Evolutionary conservation across 2,329 filamentous ascomycete genomes (phyloP).

Genomic region (Pseudofabraea citricarpa): DNA sequence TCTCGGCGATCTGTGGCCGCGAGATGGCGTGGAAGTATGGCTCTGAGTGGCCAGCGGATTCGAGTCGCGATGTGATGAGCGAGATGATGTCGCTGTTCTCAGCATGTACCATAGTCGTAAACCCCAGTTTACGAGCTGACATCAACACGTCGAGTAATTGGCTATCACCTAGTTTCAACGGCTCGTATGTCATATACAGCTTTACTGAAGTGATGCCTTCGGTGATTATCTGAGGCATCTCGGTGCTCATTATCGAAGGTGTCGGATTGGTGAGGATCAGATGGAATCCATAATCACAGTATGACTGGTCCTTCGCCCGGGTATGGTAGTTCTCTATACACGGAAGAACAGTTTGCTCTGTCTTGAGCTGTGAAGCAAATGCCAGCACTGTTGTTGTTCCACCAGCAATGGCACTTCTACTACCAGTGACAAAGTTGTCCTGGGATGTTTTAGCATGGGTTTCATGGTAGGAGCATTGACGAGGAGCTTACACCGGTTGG

Average conservation of each 20-base stretch:
- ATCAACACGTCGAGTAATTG: slow-evolving; percentile 47
- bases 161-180: slow-evolving; percentile 42
- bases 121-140: slow-evolving; percentile 34
- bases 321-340: slow-evolving; percentile 43
- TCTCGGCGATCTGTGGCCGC: slow-evolving; percentile 40
- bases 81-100: slow-evolving; percentile 42
- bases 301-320: slow-evolving; percentile 38
- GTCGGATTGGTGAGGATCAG: slow-evolving; percentile 43
- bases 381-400: slow-evolving; percentile 54
- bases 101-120: slow-evolving; percentile 45
- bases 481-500: slow-evolving; percentile 35
- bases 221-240: slow-evolving; percentile 34
- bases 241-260: slow-evolving; percentile 31
- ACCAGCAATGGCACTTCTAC: slow-evolving; percentile 50
- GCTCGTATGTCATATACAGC: slow-evolving; percentile 48
- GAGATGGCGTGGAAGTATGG: slow-evolving; percentile 42
- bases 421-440: slow-evolving; percentile 37
- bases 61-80: slow-evolving; percentile 36
- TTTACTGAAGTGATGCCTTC: slow-evolving; percentile 44
- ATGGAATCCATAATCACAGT: slow-evolving; percentile 54
- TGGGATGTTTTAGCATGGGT: background rate
- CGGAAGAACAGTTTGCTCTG: slow-evolving; percentile 37
- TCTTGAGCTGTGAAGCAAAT: slow-evolving; percentile 50
- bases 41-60: slow-evolving; percentile 32
- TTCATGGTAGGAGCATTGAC: no score